Conservation (phyloP, 139 green algal species). For the Mesotaenium endlicherianum region DNA sequence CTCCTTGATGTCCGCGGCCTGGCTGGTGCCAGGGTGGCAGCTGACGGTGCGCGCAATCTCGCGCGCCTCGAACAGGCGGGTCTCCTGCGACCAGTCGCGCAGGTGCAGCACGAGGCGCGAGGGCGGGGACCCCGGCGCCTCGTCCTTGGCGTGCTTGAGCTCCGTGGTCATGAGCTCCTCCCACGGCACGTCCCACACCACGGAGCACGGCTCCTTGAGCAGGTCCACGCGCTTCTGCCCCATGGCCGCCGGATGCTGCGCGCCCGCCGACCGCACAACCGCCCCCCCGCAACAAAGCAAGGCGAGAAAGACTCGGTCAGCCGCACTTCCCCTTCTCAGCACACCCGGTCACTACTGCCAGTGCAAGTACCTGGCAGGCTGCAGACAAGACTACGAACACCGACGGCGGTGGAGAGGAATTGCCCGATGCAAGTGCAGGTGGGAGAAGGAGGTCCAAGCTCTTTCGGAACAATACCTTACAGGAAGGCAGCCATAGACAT, state of each 20-base stretch:
- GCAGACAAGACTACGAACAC: no score
- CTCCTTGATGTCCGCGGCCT: constrained; percentile 61
- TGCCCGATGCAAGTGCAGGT: no score
- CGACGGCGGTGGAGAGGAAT: no score
- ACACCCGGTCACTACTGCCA: no score
- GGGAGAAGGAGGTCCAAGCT: no score
- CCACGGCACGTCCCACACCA: constrained; percentile 59
- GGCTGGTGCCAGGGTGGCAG: constrained; percentile 62
- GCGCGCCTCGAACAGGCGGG: constrained; percentile 33
- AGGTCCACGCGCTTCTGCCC: constrained; percentile 6
- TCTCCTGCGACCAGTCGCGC: constrained; percentile 3
- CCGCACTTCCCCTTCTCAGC: no score
- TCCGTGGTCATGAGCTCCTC: constrained; percentile 67
- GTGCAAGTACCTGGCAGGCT: no score
- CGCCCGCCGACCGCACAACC: no score
- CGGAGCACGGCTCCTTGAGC: constrained; percentile 22
- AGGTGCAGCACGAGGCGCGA: constrained; percentile 45
- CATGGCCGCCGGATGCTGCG: constrained; percentile 1
- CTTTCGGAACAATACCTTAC: no score
- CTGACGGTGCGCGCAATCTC: constrained; percentile 61
- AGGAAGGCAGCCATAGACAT: no score
- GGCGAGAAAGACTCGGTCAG: no score
- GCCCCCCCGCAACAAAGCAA: no score
- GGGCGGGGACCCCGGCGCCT: constrained; percentile 44
- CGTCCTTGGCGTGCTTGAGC: constrained; percentile 67